Conservation (phyloP, 768 basidiomycete species). For the Trametes coccinea region DNA sequence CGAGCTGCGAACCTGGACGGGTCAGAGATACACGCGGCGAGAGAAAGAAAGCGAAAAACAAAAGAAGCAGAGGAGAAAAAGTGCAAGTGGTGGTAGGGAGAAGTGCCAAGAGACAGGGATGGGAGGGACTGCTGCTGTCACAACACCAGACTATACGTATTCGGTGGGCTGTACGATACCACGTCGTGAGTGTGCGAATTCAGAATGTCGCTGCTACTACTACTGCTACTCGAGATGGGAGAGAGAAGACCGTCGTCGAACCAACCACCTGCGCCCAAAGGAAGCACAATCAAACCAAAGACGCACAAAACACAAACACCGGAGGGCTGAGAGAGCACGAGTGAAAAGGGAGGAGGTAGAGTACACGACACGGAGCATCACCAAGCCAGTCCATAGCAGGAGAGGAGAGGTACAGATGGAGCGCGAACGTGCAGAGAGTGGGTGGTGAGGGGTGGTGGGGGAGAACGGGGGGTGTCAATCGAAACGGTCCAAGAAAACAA, state of each 20-base stretch:
- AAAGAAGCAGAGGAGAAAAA: neutral
- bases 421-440: constrained; percentile 4
- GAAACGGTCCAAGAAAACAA: constrained; percentile 16
- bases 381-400: constrained; percentile 4
- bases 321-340: neutral
- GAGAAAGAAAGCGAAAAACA: neutral
- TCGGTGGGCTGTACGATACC: constrained; percentile 8
- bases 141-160: constrained; percentile 9
- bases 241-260: neutral
- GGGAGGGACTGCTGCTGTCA: neutral
- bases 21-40: neutral
- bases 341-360: neutral
- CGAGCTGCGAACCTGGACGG: neutral
- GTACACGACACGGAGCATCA: constrained; percentile 14
- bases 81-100: neutral
- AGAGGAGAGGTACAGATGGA: constrained; percentile 11
- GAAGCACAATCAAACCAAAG: neutral
- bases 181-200: constrained; percentile 5
- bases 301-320: neutral
- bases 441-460: neutral
- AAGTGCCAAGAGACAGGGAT: neutral
- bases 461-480: neutral
- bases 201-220: neutral
- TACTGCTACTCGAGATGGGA: neutral
- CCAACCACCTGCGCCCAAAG: constrained; percentile 2